phyloP scores from a whole-genome alignment of 1,284 basidiomycete genomes.

The Leccinum pachyderme region DNA sequence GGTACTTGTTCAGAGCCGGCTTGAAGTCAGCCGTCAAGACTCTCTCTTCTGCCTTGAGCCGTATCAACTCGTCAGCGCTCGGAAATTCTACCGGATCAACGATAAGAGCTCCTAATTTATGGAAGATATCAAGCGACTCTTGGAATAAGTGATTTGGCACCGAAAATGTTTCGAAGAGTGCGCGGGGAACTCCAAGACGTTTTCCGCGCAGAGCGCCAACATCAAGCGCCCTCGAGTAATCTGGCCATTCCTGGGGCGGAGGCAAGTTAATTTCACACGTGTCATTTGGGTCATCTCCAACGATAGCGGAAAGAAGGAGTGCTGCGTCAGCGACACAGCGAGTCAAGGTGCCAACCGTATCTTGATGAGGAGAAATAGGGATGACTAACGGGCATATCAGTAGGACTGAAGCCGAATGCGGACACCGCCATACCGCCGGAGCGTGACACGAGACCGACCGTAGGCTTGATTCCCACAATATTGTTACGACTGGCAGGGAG shows the following conservation, averaged over 20 bases:
- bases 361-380: conserved; percentile 49
- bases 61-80: conserved; percentile 33
- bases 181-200: conserved; percentile 43
- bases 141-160: conserved; percentile 34
- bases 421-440: conserved; percentile 40
- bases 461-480: conserved; percentile 40
- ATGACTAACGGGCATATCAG: conserved; percentile 36
- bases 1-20: conserved; percentile 39
- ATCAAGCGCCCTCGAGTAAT: conserved; percentile 40
- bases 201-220: conserved; percentile 37
- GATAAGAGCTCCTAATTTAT: conserved; percentile 39
- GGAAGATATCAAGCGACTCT: conserved; percentile 38
- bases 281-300: conserved; percentile 45
- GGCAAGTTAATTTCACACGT: conserved; percentile 40
- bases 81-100: conserved; percentile 45
- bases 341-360: conserved; percentile 48
- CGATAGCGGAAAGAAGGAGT: conserved; percentile 41
- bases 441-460: conserved; percentile 46
- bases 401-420: background rate
- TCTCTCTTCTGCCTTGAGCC: conserved; percentile 35
- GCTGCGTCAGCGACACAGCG: conserved; percentile 48
- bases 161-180: conserved; percentile 15
- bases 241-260: conserved; percentile 40
- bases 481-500: conserved; percentile 44
- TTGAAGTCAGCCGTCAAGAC: conserved; percentile 44